Percentiles rank a stretch among this genome's conserved stretches.
phyloP scores from a whole-genome alignment of 768 basidiomycete species.

The Wakefieldia striispora region DNA sequence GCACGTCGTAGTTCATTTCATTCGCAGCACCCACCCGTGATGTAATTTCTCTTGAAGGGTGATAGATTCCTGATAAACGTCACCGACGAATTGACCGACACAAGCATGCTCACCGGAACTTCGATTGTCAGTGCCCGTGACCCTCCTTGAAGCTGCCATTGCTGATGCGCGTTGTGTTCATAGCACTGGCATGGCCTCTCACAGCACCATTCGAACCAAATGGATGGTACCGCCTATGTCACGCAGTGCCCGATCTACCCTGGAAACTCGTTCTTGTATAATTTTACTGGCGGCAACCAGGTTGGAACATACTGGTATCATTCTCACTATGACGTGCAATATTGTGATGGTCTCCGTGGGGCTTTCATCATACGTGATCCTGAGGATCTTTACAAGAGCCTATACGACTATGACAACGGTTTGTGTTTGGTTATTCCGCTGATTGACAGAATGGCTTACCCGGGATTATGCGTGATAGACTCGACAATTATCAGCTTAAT shows the following conservation, averaged over 20 bases:
- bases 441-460: neutral
- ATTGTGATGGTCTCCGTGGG: constrained; percentile 46
- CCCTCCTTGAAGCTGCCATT: neutral
- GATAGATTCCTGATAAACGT: constrained; percentile 19
- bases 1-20: constrained; percentile 6
- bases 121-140: constrained; percentile 17
- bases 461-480: neutral
- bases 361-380: constrained; percentile 43
- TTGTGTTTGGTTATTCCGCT: neutral
- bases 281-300: constrained; percentile 32
- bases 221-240: constrained; percentile 36
- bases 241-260: constrained; percentile 42
- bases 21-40: neutral
- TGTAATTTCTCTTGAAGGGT: constrained; percentile 7
- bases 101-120: constrained; percentile 18
- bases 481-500: constrained; percentile 33
- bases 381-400: constrained; percentile 16
- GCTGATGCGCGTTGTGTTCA: constrained; percentile 4
- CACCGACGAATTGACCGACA: constrained; percentile 18
- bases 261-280: constrained; percentile 34
- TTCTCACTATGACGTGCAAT: constrained; percentile 20
- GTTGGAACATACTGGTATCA: constrained; percentile 41
- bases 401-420: constrained; percentile 25
- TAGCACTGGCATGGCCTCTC: constrained; percentile 31
- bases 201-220: constrained; percentile 21